Evolutionary conservation across 192 early-diverging fungal species (phyloP), one percentile per base, ranked within the genome.

Genomic region (Backusella macrospora): DNA sequence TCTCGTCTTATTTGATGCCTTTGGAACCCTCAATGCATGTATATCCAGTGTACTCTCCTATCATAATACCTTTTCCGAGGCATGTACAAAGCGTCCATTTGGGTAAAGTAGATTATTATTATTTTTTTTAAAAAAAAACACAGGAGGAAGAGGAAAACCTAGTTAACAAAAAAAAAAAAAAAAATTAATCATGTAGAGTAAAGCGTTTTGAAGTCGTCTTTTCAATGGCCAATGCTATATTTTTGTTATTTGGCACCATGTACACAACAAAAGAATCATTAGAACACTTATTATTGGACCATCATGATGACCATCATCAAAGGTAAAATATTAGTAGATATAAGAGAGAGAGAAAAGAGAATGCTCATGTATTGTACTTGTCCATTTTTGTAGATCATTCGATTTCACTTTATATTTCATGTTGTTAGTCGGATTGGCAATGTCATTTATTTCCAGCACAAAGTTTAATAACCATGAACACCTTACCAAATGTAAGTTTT

Each of bases 241-340:
- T 82, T 49, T 76, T 89, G 26, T 62, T 89, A 65, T 89, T 89
- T 65, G 82, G 81, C 39, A 85, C 84, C 18, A 87, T 89, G 84
- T 83, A 87, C 69, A 85, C 80, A 63, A 77, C 83, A 14, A 89
- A 89, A 66, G 87, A 89, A 74, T 83, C 84, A 23, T 68, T 89
- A n/a, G 87, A 89, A 65, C 87, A 89, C 73, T 70, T 87, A 16
- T 78, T 89, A 70, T 79, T 89, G 23, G 84, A 86, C 78, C 43
- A 80, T 82, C 44, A 79, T 80, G 65, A 3, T 6, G 43, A 21
- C 3, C 67, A 68, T 68, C 67, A 68, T 47, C 42, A 68, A 47
- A 59, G 52, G 52, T 59, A 46, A 9, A 46, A 59, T 26, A 23
- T 8, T 12, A 59, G 26, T 16, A 3, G 8, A n/a, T 5, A 8